Percentiles rank a stretch among this genome's conserved stretches.
Conservation (phyloP, 805 yeast genomes). For the Suhomyces sp. region DNA sequence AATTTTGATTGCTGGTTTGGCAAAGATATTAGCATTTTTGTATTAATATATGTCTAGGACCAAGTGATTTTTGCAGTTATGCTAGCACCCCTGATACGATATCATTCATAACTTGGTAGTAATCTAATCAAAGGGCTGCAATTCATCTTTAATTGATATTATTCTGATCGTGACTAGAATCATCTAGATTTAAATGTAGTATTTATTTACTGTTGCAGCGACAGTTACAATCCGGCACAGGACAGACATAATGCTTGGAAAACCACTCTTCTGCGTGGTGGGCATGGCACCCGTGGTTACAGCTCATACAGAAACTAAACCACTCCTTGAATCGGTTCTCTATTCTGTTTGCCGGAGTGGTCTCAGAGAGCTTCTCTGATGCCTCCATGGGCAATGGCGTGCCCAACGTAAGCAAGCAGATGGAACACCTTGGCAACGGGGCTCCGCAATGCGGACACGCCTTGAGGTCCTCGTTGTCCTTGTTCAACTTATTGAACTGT, state of each 20-base stretch:
- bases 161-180: too few relatives aligned
- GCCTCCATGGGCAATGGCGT: conserved; percentile 50
- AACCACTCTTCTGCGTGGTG: conserved; percentile 98
- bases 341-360: conserved; percentile 17
- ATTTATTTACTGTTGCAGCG: conserved; percentile 65
- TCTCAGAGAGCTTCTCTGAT: conserved; percentile 20
- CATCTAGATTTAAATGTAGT: too few relatives aligned
- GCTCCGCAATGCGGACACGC: conserved; percentile 84
- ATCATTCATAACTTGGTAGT: too few relatives aligned
- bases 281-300: conserved; percentile 94
- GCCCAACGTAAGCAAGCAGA: conserved; percentile 80
- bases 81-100: too few relatives aligned
- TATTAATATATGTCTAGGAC: too few relatives aligned
- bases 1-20: too few relatives aligned
- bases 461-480: conserved; percentile 20
- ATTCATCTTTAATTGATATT: too few relatives aligned
- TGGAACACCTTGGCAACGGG: conserved; percentile 85
- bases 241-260: conserved; percentile 79
- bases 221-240: conserved; percentile 91
- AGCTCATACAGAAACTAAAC: conserved; percentile 88
- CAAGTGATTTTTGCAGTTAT: too few relatives aligned
- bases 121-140: too few relatives aligned
- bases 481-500: conserved; percentile 32
- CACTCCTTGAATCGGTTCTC: conserved; percentile 62
- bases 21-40: too few relatives aligned